A percentile compares a stretch with the other conserved stretches of the same genome.
Conservation (phyloP, 2,329 filamentous ascomycete species). For the Fusarium sp. region DNA sequence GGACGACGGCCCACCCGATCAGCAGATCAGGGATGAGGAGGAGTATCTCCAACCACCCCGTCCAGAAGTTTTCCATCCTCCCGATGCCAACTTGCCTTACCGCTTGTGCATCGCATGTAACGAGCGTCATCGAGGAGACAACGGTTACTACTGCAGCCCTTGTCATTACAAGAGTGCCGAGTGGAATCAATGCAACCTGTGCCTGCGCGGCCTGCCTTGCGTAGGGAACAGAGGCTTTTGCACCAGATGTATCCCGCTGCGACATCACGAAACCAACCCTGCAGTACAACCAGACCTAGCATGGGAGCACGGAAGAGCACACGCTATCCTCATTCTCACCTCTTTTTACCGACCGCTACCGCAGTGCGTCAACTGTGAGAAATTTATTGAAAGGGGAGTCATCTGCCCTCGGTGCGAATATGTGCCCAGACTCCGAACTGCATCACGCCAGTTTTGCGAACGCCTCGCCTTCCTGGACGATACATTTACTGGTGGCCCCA, state of each 20-base stretch:
- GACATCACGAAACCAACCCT: neutral
- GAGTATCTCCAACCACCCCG: too few relatives aligned
- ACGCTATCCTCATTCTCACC: conserved; percentile 5
- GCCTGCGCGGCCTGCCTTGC: neutral
- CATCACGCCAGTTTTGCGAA: neutral
- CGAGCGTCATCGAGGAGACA: neutral
- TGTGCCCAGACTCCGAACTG: too few relatives aligned
- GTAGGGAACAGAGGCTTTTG: conserved; percentile 15
- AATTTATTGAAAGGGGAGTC: neutral
- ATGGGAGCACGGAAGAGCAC: neutral
- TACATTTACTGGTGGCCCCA: neutral
- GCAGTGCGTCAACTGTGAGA: neutral
- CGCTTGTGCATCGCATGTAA: conserved; percentile 16
- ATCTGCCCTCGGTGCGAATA: neutral
- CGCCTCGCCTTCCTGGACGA: neutral
- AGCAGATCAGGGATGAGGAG: too few relatives aligned
- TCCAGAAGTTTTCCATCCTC: neutral
- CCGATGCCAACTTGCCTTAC: neutral
- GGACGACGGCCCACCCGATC: too few relatives aligned
- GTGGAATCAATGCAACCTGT: conserved; percentile 19
- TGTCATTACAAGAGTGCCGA: neutral
- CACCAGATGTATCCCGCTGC: conserved; percentile 3
- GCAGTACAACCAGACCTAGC: neutral
- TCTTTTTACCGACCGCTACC: conserved; percentile 5
- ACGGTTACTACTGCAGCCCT: conserved; percentile 1